phyloP scores from a whole-genome alignment of 2,329 filamentous ascomycete species.

The Didymosphaeria variabile region DNA sequence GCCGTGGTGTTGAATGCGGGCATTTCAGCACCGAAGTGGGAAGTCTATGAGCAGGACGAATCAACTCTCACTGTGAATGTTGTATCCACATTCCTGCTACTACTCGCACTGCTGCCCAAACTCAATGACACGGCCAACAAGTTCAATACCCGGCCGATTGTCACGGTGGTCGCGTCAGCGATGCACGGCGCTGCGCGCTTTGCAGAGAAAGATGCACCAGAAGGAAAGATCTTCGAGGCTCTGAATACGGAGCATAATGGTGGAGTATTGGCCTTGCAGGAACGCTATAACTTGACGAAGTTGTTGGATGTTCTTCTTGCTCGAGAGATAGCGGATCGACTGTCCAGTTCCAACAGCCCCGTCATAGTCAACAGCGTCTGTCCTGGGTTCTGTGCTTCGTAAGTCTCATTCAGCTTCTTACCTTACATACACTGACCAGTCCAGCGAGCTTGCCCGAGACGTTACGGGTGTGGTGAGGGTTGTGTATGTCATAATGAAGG shows the following conservation, averaged over 20 bases:
- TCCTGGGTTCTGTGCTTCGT: no score
- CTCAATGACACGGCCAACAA: constrained; percentile 30
- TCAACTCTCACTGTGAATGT: constrained; percentile 64
- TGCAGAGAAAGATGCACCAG: constrained; percentile 25
- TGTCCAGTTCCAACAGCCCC: neutral
- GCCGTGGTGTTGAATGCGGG: constrained; percentile 48
- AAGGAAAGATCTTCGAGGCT: constrained; percentile 28
- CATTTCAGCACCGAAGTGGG: constrained; percentile 29
- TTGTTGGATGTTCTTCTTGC: constrained; percentile 35
- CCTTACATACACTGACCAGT: no score
- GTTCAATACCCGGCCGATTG: constrained; percentile 22
- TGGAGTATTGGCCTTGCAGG: constrained; percentile 11
- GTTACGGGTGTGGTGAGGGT: no score
- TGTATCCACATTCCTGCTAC: constrained; percentile 59
- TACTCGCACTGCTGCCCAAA: constrained; percentile 55
- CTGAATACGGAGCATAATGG: constrained; percentile 23
- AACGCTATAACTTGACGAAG: constrained; percentile 37
- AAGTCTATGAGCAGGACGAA: constrained; percentile 39
- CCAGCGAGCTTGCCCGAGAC: no score
- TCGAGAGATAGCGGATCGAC: constrained; percentile 26
- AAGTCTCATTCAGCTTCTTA: no score
- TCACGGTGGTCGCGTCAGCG: constrained; percentile 26
- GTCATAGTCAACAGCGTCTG: no score
- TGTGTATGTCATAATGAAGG: no score
- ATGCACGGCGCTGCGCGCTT: constrained; percentile 24